Evolutionary conservation across 345 rosid species (phyloP).

Genomic region (Pistacia vera): DNA sequence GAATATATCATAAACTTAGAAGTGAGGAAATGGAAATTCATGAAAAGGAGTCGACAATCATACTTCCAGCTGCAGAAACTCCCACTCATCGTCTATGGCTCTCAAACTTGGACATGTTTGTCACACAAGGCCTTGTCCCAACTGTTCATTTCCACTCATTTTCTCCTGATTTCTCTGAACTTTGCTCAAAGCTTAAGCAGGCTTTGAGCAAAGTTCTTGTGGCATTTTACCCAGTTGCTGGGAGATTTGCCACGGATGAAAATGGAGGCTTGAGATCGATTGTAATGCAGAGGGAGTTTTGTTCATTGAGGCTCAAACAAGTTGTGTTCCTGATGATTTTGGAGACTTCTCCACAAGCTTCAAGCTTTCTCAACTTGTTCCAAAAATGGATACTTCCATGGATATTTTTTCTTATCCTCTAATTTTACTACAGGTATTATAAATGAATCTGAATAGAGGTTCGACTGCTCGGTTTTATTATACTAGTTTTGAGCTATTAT

Average conservation of each 20-base stretch:
- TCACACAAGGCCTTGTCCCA: slow-evolving; percentile 25
- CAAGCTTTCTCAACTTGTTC: slow-evolving; percentile 29
- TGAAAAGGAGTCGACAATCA: not conserved
- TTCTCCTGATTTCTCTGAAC: slow-evolving; percentile 20
- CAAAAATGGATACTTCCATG: slow-evolving; percentile 27
- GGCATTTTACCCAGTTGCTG: slow-evolving; percentile 44
- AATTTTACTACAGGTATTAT: slow-evolving; percentile 32
- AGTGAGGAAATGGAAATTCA: not conserved
- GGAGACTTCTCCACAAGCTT: slow-evolving; percentile 19
- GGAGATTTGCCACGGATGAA: slow-evolving; percentile 38
- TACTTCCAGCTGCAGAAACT: slow-evolving; percentile 18
- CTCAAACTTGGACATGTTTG: slow-evolving; percentile 38
- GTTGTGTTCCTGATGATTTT: slow-evolving; percentile 21
- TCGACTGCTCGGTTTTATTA: not conserved
- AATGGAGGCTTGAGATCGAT: slow-evolving; percentile 38
- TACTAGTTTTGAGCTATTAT: too few relatives aligned
- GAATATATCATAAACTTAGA: too few relatives aligned
- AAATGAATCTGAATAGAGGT: too few relatives aligned
- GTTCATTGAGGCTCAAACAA: slow-evolving; percentile 36
- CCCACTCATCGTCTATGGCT: slow-evolving; percentile 32
- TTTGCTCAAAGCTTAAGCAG: slow-evolving; percentile 32
- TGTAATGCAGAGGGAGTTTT: slow-evolving; percentile 50
- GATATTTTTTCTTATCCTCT: slow-evolving; percentile 33
- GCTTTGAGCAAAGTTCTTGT: slow-evolving; percentile 42
- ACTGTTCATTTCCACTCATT: slow-evolving; percentile 31